Evolutionary conservation across 257 asterid species (phyloP).

Genomic region (Gentiana dahurica): DNA sequence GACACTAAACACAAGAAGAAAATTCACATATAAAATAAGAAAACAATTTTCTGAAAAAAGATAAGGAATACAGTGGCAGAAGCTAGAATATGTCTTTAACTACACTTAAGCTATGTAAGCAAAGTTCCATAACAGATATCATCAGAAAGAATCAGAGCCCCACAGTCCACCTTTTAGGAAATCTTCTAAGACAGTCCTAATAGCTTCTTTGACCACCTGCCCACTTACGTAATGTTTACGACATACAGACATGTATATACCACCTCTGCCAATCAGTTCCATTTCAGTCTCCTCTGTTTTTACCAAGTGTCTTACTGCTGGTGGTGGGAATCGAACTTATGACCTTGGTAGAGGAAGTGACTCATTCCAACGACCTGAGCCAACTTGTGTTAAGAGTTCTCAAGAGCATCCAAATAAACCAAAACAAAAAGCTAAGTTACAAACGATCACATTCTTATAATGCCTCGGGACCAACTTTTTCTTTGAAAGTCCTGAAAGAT

Average conservation of each 20-base stretch:
- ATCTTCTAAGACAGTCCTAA: slow-evolving; percentile 35
- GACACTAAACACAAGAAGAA: no score
- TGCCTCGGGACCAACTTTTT: slow-evolving; percentile 51
- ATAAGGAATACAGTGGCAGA: no score
- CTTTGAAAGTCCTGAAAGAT: slow-evolving; percentile 51
- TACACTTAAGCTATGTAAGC: no score
- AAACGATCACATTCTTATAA: slow-evolving; percentile 46
- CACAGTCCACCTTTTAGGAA: slow-evolving; percentile 31
- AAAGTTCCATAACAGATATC: no score
- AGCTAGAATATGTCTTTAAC: no score
- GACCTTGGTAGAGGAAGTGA: slow-evolving; percentile 41
- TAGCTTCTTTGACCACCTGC: slow-evolving; percentile 39
- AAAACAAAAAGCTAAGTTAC: background rate
- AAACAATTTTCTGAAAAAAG: no score
- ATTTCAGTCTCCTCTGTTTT: slow-evolving; percentile 72
- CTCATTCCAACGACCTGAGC: no score
- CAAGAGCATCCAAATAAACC: background rate
- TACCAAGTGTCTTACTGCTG: slow-evolving; percentile 24
- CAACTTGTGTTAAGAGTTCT: no score
- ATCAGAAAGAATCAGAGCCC: slow-evolving; percentile 4
- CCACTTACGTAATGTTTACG: slow-evolving; percentile 59
- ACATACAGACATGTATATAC: slow-evolving; percentile 90
- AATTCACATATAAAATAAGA: no score
- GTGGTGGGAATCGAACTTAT: no score
- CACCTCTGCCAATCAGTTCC: slow-evolving; percentile 78